Percentiles rank a stretch among this genome's conserved stretches.
Evolutionary conservation across 1,284 basidiomycete genomes (phyloP).

Genomic region (Leccinum brunneo-olivaceum): DNA sequence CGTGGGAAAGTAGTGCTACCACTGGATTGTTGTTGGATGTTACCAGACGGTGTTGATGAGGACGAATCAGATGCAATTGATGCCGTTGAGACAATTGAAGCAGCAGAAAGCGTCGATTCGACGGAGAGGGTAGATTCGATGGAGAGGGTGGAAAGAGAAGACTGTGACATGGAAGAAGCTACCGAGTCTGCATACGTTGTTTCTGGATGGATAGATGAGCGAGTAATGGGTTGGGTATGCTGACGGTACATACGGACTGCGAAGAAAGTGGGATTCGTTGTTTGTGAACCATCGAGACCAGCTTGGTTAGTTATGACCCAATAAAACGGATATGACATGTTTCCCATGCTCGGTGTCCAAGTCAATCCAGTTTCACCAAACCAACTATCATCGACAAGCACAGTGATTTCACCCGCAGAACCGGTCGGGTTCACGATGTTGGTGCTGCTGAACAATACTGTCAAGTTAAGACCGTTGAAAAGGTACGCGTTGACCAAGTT

Average conservation of each 20-base stretch:
- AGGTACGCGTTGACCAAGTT: constrained; percentile 63
- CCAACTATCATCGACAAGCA: constrained; percentile 68
- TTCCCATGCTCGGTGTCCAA: constrained; percentile 41
- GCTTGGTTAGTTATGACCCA: constrained; percentile 60
- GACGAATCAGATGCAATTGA: constrained; percentile 22
- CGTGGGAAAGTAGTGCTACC: constrained; percentile 52
- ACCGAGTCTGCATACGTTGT: constrained; percentile 67
- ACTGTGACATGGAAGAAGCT: constrained; percentile 44
- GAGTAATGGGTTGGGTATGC: constrained; percentile 3
- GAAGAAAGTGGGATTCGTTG: constrained; percentile 62
- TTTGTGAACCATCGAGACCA: constrained; percentile 46
- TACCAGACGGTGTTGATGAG: constrained; percentile 25
- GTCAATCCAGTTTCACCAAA: constrained; percentile 50
- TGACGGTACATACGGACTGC: constrained; percentile 61
- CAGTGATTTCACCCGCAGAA: constrained; percentile 46
- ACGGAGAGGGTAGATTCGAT: constrained; percentile 32
- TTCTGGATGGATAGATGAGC: constrained; percentile 37
- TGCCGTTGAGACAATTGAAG: constrained; percentile 17
- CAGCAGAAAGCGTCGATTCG: constrained; percentile 24
- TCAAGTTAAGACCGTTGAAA: constrained; percentile 56
- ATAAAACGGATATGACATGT: constrained; percentile 61
- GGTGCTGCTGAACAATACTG: constrained; percentile 38
- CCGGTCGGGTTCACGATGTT: constrained; percentile 44
- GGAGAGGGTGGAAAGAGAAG: constrained; percentile 35
- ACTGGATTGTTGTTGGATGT: constrained; percentile 44